Percentiles rank a stretch among this genome's conserved stretches.
These are phyloP conservation scores for Epichloe glyceriae DNA, from an alignment of 2,329 filamentous ascomycete species.

Conservation along the genomic window DNA sequence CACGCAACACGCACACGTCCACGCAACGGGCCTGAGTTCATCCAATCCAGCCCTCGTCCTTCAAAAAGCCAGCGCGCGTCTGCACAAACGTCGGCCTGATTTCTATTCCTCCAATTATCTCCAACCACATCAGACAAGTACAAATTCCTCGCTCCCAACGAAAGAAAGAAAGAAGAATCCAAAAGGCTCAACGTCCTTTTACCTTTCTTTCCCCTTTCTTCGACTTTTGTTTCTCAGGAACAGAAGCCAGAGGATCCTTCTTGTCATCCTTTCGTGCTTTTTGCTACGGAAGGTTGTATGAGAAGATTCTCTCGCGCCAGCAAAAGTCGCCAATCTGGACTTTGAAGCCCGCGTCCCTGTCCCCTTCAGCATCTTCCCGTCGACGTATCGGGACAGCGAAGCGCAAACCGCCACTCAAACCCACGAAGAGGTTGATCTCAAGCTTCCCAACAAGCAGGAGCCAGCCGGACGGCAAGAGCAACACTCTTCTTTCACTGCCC, in stretches of 20 bases:
- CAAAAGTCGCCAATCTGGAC: slow-evolving; percentile 94
- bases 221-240: slow-evolving; percentile 43
- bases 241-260: slow-evolving; percentile 54
- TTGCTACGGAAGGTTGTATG: slow-evolving; percentile 44
- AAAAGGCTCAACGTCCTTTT: slow-evolving; percentile 21
- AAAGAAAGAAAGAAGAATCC: slow-evolving; percentile 21
- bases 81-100: slow-evolving; percentile 16
- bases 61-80: slow-evolving; percentile 28
- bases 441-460: slow-evolving; percentile 48
- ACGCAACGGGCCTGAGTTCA: slow-evolving; percentile 6
- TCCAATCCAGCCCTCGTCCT: slow-evolving; percentile 21
- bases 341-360: slow-evolving; percentile 99
- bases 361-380: slow-evolving; percentile 99
- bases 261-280: slow-evolving; percentile 54
- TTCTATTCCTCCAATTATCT: slow-evolving; percentile 25
- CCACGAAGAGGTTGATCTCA: slow-evolving; percentile 83
- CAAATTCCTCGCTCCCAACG: slow-evolving; percentile 6
- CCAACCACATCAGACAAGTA: slow-evolving; percentile 20
- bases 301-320: slow-evolving; percentile 53
- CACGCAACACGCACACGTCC: slow-evolving; percentile 4
- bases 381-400: slow-evolving; percentile 65
- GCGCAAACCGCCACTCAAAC: slow-evolving; percentile 41
- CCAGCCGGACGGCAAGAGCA: slow-evolving; percentile 98
- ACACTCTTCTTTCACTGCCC: slow-evolving; percentile 59
- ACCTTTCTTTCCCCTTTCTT: slow-evolving; percentile 22